A percentile compares a stretch with the other conserved stretches of the same genome.
Evolutionary conservation across 1,284 basidiomycete species (phyloP).

Genomic region (Wallemia mellicola): DNA sequence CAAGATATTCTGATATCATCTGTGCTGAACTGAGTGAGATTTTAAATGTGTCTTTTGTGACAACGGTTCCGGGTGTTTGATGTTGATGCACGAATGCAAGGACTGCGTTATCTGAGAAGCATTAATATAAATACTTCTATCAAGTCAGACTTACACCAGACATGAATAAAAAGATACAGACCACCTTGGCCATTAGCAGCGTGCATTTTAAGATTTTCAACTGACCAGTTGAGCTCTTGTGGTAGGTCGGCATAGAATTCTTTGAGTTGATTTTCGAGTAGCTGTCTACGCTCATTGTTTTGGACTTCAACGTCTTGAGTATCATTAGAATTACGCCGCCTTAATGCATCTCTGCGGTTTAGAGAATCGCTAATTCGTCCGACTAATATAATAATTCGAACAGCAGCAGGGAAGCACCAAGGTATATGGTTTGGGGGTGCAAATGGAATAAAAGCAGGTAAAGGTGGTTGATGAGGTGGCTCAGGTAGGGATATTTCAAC

Average conservation of each 20-base stretch:
- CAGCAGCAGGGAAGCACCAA: background rate
- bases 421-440: background rate
- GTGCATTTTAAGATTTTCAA: background rate
- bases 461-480: background rate
- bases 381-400: background rate
- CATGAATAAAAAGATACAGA: background rate
- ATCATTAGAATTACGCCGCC: background rate
- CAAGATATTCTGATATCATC: slow-evolving; percentile 1
- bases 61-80: background rate
- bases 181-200: background rate
- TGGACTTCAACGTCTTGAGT: background rate
- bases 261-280: background rate
- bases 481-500: background rate
- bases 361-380: background rate
- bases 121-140: background rate
- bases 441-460: background rate
- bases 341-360: background rate
- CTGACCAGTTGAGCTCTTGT: background rate
- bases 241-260: background rate
- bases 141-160: background rate
- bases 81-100: background rate
- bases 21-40: background rate
- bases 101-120: background rate
- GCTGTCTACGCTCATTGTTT: background rate
- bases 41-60: background rate